These are phyloP conservation scores for Chenopodium quinoa DNA, from an alignment of 148 eudicot species.

Conservation along the genomic window DNA sequence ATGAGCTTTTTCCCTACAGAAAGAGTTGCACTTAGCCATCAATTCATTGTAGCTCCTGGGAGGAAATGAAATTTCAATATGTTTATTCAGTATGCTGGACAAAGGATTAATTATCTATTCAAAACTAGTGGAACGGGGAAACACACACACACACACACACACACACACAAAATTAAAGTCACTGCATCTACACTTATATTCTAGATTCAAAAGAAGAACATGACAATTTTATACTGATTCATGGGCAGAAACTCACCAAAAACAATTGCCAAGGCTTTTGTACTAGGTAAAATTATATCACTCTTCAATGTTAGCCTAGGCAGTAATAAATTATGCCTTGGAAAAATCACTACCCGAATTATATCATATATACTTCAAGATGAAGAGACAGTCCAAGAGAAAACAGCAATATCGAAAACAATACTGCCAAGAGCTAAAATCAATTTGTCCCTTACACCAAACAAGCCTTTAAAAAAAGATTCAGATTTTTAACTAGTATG, in stretches of 20 bases:
- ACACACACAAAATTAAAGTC: not conserved
- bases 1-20: constrained; percentile 80
- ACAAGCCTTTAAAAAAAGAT: too few species aligned
- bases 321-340: too few species aligned
- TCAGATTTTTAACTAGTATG: not conserved
- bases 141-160: not conserved
- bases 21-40: constrained; percentile 72
- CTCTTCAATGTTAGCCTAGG: too few species aligned
- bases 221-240: not conserved
- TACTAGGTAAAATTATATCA: too few species aligned
- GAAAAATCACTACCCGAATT: too few species aligned
- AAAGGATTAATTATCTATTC: too few species aligned
- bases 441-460: not conserved
- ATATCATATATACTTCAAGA: not conserved
- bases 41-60: constrained; percentile 79
- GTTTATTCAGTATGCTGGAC: not conserved
- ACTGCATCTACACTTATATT: not conserved
- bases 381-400: not conserved
- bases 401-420: not conserved
- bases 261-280: too few species aligned
- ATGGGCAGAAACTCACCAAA: too few species aligned
- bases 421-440: not conserved
- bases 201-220: not conserved
- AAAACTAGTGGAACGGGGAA: not conserved
- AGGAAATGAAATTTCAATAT: not conserved